phyloP scores from a whole-genome alignment of 2,329 filamentous ascomycete species.

The Monilinia vaccinii-corymbosi region DNA sequence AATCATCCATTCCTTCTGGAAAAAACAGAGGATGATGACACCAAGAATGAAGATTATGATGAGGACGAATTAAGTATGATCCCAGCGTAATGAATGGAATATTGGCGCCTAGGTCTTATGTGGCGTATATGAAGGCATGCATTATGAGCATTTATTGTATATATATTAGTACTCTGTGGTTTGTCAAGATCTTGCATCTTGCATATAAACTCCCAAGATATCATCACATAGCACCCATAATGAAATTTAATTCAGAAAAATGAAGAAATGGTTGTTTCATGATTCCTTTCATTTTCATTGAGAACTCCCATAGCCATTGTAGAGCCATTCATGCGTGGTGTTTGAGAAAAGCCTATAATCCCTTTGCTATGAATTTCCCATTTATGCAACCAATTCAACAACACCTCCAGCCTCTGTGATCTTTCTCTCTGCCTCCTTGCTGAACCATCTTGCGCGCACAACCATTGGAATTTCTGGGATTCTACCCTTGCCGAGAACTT shows the following conservation, averaged over 20 bases:
- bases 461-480: constrained; percentile 88
- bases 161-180: constrained; percentile 12
- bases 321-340: constrained; percentile 11
- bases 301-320: constrained; percentile 13
- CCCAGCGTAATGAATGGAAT: not conserved
- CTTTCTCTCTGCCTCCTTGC: constrained; percentile 95
- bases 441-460: constrained; percentile 91
- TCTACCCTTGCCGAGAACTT: constrained; percentile 97
- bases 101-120: not conserved
- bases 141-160: constrained; percentile 13
- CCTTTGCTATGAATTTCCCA: constrained; percentile 14
- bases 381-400: constrained; percentile 87
- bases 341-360: constrained; percentile 13
- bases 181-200: constrained; percentile 7
- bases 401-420: constrained; percentile 97
- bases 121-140: constrained; percentile 11
- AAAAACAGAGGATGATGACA: constrained; percentile 38
- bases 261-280: constrained; percentile 6
- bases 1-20: constrained; percentile 58
- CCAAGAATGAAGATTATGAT: constrained; percentile 41
- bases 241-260: constrained; percentile 12
- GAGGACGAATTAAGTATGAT: constrained; percentile 14
- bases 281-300: constrained; percentile 11
- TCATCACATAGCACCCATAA: constrained; percentile 12
- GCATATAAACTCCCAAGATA: constrained; percentile 13